phyloP scores from a whole-genome alignment of 2,329 filamentous ascomycete species.

The Pyricularia sp. region DNA sequence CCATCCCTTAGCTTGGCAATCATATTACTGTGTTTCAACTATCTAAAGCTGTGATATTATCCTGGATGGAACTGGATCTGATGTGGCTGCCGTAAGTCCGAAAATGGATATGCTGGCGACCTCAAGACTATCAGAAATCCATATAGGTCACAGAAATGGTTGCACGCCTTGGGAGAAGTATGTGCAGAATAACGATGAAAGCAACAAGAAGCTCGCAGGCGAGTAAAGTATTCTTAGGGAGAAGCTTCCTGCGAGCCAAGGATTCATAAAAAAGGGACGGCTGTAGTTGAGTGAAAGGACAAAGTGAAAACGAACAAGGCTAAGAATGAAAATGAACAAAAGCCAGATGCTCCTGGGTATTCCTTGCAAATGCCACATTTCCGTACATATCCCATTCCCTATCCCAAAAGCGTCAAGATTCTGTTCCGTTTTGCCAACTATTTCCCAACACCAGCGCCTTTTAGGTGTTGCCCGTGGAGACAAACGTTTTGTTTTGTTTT shows the following conservation, averaged over 20 bases:
- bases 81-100: not conserved
- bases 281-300: not conserved
- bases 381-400: constrained; percentile 2
- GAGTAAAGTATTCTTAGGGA: not conserved
- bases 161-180: not conserved
- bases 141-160: not conserved
- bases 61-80: not conserved
- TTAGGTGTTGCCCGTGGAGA: not conserved
- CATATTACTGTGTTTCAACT: not conserved
- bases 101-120: not conserved
- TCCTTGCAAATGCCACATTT: constrained; percentile 13
- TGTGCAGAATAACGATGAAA: not conserved
- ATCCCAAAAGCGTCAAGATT: constrained; percentile 4
- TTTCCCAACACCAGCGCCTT: not conserved
- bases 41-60: not conserved
- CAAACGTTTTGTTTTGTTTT: not conserved
- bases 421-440: constrained; percentile 3
- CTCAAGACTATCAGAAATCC: not conserved
- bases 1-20: not conserved
- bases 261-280: not conserved
- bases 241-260: not conserved
- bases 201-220: not conserved
- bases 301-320: not conserved
- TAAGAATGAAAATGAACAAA: constrained; percentile 5
- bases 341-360: constrained; percentile 13